Conservation (phyloP, 2,329 filamentous ascomycete genomes). For the Clonostachys rosea region DNA sequence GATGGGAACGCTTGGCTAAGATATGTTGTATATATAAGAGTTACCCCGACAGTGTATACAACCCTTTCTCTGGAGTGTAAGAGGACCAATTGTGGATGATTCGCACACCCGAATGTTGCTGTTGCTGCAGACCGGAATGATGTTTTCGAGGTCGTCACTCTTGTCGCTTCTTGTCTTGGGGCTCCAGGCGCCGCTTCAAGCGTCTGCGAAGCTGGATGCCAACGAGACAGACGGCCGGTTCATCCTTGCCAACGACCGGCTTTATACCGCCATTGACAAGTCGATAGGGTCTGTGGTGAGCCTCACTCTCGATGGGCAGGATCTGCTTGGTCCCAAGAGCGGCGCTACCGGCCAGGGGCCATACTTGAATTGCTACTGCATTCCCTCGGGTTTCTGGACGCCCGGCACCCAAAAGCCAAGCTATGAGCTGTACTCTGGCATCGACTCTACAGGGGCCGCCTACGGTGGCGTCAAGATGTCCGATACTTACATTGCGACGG, state of each 20-base stretch:
- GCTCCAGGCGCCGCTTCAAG: conserved; percentile 11
- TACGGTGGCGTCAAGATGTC: conserved; percentile 58
- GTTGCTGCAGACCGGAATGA: too few relatives aligned
- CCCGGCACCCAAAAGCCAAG: conserved; percentile 41
- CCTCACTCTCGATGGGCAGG: conserved; percentile 28
- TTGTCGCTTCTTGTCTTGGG: conserved; percentile 8
- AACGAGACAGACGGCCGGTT: conserved; percentile 24
- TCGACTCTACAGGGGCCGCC: conserved; percentile 38
- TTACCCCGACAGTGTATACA: too few relatives aligned
- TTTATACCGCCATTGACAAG: conserved; percentile 29
- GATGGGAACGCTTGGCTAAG: too few relatives aligned
- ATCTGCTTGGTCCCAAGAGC: conserved; percentile 41
- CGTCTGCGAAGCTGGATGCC: conserved; percentile 18
- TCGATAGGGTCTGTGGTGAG: conserved; percentile 25
- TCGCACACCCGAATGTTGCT: too few relatives aligned
- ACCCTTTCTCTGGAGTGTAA: too few relatives aligned
- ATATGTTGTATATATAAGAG: too few relatives aligned
- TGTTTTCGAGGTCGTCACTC: conserved; percentile 2
- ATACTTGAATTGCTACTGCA: conserved; percentile 62
- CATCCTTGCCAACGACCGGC: conserved; percentile 29
- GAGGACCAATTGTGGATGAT: too few relatives aligned
- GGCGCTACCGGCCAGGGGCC: conserved; percentile 41
- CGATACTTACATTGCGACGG: conserved; percentile 52
- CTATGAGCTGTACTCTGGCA: conserved; percentile 39
- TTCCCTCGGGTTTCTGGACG: conserved; percentile 53